Conservation (phyloP, 345 rosid species). For the Gossypium australe region DNA sequence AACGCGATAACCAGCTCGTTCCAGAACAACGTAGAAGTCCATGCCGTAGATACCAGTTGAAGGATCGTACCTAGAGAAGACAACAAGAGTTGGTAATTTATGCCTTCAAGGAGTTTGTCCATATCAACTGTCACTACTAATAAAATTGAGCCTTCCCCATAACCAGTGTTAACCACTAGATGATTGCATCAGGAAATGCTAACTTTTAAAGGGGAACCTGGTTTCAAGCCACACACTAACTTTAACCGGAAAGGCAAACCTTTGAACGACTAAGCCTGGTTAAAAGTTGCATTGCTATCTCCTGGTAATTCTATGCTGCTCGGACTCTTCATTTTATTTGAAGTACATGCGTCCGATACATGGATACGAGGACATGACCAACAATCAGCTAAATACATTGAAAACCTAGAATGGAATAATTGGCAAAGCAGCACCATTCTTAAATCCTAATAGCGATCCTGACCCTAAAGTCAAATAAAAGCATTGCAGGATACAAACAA, state of each 20-base stretch:
- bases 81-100: neutral
- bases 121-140: neutral
- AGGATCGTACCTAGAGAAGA: slow-evolving; percentile 48
- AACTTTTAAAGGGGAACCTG: neutral
- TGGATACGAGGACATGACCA: too few relatives aligned
- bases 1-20: slow-evolving; percentile 78
- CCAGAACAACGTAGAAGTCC: slow-evolving; percentile 71
- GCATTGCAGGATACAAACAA: neutral
- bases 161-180: neutral
- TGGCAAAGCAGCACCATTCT: neutral
- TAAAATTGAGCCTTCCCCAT: neutral
- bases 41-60: slow-evolving; percentile 73
- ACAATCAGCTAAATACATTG: too few relatives aligned
- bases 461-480: neutral
- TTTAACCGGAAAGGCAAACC: too few relatives aligned
- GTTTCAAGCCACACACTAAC: neutral
- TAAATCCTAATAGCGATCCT: neutral
- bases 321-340: too few relatives aligned
- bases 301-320: too few relatives aligned
- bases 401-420: too few relatives aligned
- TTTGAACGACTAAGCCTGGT: too few relatives aligned
- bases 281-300: too few relatives aligned
- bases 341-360: neutral
- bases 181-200: neutral
- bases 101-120: neutral